Evolutionary conservation across 805 yeast species (phyloP).

Genomic region (Candida fluviatilis): DNA sequence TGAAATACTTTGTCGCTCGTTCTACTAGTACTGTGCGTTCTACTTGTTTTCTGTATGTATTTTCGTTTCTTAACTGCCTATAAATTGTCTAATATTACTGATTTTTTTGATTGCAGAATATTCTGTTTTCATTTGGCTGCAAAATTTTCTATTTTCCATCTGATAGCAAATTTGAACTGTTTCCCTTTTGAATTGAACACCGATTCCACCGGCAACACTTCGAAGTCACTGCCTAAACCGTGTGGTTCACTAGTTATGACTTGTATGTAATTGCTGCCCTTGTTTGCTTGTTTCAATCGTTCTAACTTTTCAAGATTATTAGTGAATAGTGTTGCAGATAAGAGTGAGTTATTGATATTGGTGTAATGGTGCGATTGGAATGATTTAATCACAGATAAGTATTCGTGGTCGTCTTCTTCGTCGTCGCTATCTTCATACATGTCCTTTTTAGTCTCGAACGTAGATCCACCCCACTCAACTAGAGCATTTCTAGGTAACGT

Average conservation of each 20-base stretch:
- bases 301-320: conserved; percentile 9
- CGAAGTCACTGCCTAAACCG: conserved; percentile 5
- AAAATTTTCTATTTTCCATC: conserved; percentile 14
- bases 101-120: too few relatives aligned
- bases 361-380: conserved; percentile 12
- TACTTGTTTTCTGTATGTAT: too few relatives aligned
- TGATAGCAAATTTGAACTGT: conserved; percentile 11
- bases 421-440: conserved; percentile 42
- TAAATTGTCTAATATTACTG: too few relatives aligned
- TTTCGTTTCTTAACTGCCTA: too few relatives aligned
- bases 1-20: too few relatives aligned
- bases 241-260: conserved; percentile 6
- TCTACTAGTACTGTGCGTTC: too few relatives aligned
- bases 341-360: conserved; percentile 8
- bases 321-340: conserved; percentile 13
- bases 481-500: conserved; percentile 59
- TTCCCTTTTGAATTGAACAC: conserved; percentile 10
- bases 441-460: conserved; percentile 36
- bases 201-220: conserved; percentile 14
- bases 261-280: conserved; percentile 8
- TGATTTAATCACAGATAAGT: not conserved
- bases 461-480: conserved; percentile 74
- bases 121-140: too few relatives aligned
- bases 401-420: conserved; percentile 20
- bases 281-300: conserved; percentile 6